Conservation (phyloP, 2,329 filamentous ascomycete genomes). For the Ophiostoma piceae region DNA sequence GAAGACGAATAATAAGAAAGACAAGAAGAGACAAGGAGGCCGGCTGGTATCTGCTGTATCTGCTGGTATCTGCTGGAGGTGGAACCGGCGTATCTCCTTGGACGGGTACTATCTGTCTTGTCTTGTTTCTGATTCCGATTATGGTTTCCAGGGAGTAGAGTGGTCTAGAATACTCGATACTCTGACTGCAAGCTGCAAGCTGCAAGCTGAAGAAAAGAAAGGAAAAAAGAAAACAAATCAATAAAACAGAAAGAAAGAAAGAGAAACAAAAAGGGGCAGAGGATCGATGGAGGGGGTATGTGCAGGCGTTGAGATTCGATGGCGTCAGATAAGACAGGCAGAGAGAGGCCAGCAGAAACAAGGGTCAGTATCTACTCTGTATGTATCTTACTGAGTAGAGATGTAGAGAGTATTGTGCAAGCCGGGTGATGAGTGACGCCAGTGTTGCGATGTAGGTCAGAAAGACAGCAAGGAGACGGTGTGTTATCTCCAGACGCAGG, state of each 20-base stretch:
- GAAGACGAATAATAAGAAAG: too few relatives aligned
- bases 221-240: neutral
- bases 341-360: conserved; percentile 13
- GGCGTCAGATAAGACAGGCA: conserved; percentile 27
- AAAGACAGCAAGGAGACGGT: neutral
- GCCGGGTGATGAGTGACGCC: neutral
- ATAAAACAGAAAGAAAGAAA: neutral
- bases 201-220: neutral
- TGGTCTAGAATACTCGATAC: neutral
- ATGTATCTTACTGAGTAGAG: too few relatives aligned
- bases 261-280: neutral
- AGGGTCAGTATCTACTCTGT: neutral
- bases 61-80: neutral
- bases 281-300: conserved; percentile 1
- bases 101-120: neutral
- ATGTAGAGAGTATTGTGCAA: neutral
- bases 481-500: conserved; percentile 7
- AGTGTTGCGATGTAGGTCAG: neutral
- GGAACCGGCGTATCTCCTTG: conserved; percentile 5
- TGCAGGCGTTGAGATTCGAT: conserved; percentile 18
- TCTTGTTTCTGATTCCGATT: conserved; percentile 3
- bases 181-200: neutral
- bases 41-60: too few relatives aligned
- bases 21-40: too few relatives aligned
- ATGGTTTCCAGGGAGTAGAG: neutral